Percentiles rank a stretch among this genome's conserved stretches.
Conservation (phyloP, 2,329 filamentous ascomycete species). For the Leptographium wingfieldii region DNA sequence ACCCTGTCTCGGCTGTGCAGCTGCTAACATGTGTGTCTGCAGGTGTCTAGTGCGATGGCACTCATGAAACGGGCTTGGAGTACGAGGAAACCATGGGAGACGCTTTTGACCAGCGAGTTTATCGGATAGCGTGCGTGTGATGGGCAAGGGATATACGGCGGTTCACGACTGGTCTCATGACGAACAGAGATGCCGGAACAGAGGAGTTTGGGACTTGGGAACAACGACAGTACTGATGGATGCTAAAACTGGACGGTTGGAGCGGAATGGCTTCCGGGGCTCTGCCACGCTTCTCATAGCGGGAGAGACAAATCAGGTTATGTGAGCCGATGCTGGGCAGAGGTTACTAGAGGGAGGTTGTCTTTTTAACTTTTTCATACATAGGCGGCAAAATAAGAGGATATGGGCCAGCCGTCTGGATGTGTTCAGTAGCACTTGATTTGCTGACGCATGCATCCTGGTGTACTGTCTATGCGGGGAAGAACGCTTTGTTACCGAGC, state of each 20-base stretch:
- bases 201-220: neutral
- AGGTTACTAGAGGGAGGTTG: neutral
- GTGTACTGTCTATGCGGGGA: no score
- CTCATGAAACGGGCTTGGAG: slow-evolving; percentile 61
- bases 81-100: slow-evolving; percentile 56
- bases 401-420: no score
- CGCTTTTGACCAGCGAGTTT: slow-evolving; percentile 53
- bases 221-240: neutral
- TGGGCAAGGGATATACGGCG: neutral
- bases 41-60: slow-evolving; percentile 46
- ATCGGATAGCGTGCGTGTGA: slow-evolving; percentile 39
- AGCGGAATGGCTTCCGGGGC: neutral
- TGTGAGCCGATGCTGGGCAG: neutral
- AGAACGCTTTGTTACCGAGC: no score
- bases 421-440: no score
- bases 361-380: neutral
- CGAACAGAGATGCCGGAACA: neutral
- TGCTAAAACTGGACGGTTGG: neutral
- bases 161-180: neutral
- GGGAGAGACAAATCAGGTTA: neutral
- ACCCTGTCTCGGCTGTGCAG: no score
- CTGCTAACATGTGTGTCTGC: slow-evolving; percentile 4
- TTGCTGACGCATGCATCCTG: no score
- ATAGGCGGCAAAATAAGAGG: no score
- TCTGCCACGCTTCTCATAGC: neutral